Percentiles rank a stretch among this genome's conserved stretches.
These are phyloP conservation scores for Penicillium antarcticum DNA, from an alignment of 495 filamentous ascomycete genomes.

Conservation along the genomic window DNA sequence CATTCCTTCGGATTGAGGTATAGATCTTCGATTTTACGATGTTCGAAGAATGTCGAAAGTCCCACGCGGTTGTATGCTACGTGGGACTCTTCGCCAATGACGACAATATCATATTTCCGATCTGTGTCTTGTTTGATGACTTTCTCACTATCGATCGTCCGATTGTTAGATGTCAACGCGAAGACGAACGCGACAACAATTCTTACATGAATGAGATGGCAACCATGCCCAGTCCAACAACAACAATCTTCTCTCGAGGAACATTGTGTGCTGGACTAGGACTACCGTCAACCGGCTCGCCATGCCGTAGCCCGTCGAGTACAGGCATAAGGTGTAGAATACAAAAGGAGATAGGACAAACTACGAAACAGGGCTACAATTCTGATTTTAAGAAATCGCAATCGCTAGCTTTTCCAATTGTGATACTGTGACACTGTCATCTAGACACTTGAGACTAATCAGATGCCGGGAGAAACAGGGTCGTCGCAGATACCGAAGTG, in stretches of 20 bases:
- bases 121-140: conserved; percentile 81
- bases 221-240: conserved; percentile 95
- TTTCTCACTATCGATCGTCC: conserved; percentile 65
- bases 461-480: conserved; percentile 9
- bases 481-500: neutral
- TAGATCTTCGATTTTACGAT: conserved; percentile 83
- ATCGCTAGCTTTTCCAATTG: neutral
- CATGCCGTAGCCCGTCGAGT: conserved; percentile 28
- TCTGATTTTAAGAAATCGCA: conserved; percentile 11
- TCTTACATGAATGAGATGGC: conserved; percentile 88
- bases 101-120: conserved; percentile 78
- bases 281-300: conserved; percentile 27
- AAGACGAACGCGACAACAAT: neutral
- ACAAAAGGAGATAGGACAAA: neutral
- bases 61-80: conserved; percentile 95
- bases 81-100: conserved; percentile 90
- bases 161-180: neutral
- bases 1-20: conserved; percentile 90
- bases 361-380: conserved; percentile 3
- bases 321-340: conserved; percentile 28
- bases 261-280: conserved; percentile 4
- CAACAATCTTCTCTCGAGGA: conserved; percentile 66
- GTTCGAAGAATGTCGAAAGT: conserved; percentile 90
- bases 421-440: neutral
- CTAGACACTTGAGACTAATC: neutral